These are phyloP conservation scores for Backusella morwellensis DNA, from an alignment of 192 early-diverging fungal genomes.

Conservation along the genomic window DNA sequence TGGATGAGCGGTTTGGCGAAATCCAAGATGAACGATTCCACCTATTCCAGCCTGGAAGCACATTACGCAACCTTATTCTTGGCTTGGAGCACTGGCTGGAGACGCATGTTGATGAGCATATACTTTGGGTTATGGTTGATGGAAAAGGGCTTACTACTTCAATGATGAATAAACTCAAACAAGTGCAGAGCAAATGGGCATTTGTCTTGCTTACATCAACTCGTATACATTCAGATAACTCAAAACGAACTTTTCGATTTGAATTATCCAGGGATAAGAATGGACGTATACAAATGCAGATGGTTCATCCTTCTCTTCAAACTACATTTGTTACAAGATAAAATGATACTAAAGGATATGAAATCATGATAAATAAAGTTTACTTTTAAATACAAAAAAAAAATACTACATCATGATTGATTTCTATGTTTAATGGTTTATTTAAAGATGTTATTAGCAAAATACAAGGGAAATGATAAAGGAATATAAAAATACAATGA, in stretches of 20 bases:
- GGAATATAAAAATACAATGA: background rate
- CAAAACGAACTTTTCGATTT: constrained; percentile 2
- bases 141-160: background rate
- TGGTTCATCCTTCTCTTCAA: background rate
- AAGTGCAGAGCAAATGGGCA: background rate
- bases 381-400: background rate
- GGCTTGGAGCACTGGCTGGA: background rate
- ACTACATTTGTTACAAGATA: background rate
- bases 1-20: background rate
- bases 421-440: background rate
- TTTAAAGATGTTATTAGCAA: background rate
- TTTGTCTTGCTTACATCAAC: background rate
- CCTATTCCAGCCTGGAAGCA: background rate
- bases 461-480: background rate
- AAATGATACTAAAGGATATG: background rate
- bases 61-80: background rate
- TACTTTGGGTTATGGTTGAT: background rate
- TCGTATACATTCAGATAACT: background rate
- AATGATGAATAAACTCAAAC: background rate
- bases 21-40: background rate
- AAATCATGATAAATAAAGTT: no score
- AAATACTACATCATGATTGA: background rate
- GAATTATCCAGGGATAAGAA: background rate
- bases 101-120: background rate
- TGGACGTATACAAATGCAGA: background rate